These are phyloP conservation scores for Argentina anserina DNA, from an alignment of 306 rosid genomes.

Conservation along the genomic window DNA sequence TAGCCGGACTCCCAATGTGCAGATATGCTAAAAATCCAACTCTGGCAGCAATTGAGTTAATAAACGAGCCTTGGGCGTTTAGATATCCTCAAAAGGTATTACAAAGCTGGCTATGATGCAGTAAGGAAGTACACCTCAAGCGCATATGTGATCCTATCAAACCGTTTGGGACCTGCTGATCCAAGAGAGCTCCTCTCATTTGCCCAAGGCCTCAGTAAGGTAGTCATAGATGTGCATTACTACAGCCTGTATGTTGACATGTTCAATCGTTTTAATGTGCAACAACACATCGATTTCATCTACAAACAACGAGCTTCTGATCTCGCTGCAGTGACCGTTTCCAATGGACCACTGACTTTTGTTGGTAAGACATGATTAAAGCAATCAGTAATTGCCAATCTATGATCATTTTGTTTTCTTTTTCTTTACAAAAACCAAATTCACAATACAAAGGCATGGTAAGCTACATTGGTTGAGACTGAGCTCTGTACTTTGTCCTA, in stretches of 20 bases:
- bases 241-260: conserved; percentile 35
- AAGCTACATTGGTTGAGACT: background rate
- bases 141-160: conserved; percentile 54
- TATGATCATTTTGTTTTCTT: background rate
- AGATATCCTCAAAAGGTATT: conserved; percentile 36
- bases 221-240: conserved; percentile 59
- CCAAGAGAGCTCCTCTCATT: conserved; percentile 43
- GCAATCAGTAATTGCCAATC: background rate
- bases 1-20: conserved; percentile 6
- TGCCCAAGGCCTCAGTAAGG: conserved; percentile 26
- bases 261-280: conserved; percentile 36
- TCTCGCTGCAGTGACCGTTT: conserved; percentile 29
- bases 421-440: background rate
- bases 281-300: conserved; percentile 41
- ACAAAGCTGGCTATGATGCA: conserved; percentile 44
- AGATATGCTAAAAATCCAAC: conserved; percentile 37
- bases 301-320: conserved; percentile 39
- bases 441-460: background rate
- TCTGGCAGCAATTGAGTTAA: conserved; percentile 48
- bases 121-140: conserved; percentile 37
- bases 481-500: background rate
- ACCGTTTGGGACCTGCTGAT: conserved; percentile 33
- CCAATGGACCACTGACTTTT: conserved; percentile 57
- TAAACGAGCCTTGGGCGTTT: conserved; percentile 55
- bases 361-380: conserved; percentile 37